These are phyloP conservation scores for Barnettozyma wickerhamii DNA, from an alignment of 805 yeast species.

Conservation along the genomic window DNA sequence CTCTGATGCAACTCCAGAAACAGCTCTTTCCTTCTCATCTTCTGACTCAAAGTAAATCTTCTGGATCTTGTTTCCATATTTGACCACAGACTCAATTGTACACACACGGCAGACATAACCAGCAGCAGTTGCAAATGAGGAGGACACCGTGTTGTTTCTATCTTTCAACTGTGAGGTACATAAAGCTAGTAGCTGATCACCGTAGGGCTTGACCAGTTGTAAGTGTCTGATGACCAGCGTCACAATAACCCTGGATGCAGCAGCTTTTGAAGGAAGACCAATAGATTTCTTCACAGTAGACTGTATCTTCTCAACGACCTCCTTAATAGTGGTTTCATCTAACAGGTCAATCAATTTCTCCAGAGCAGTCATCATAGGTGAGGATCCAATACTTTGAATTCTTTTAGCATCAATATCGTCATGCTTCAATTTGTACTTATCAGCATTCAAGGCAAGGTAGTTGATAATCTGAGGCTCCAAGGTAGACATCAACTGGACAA, in stretches of 20 bases:
- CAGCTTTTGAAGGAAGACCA: slow-evolving; percentile 89
- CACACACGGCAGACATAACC: slow-evolving; percentile 74
- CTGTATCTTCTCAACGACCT: slow-evolving; percentile 44
- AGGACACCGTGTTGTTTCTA: slow-evolving; percentile 65
- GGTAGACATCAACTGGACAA: slow-evolving; percentile 72
- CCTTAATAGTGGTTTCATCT: slow-evolving; percentile 38
- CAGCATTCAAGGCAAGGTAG: slow-evolving; percentile 83
- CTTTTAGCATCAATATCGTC: slow-evolving; percentile 76
- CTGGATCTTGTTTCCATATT: slow-evolving; percentile 48
- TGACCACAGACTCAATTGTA: slow-evolving; percentile 43
- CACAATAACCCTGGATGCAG: slow-evolving; percentile 71
- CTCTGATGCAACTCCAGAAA: slow-evolving; percentile 60
- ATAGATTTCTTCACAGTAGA: slow-evolving; percentile 62
- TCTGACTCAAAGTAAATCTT: slow-evolving; percentile 56
- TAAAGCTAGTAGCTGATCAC: slow-evolving; percentile 57
- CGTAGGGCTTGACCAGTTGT: slow-evolving; percentile 40
- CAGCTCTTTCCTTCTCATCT: slow-evolving; percentile 41
- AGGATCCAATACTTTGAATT: slow-evolving; percentile 63
- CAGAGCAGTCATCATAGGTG: slow-evolving; percentile 87
- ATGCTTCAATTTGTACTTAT: slow-evolving; percentile 70
- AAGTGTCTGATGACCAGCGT: slow-evolving; percentile 57
- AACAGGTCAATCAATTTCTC: slow-evolving; percentile 62
- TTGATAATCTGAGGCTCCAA: slow-evolving; percentile 90
- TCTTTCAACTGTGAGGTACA: slow-evolving; percentile 60
- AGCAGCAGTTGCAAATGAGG: slow-evolving; percentile 73